Evolutionary conservation across 2,329 filamentous ascomycete species (phyloP), one percentile per base, ranked within the genome.

Genomic region (Talaromyces sp.): DNA sequence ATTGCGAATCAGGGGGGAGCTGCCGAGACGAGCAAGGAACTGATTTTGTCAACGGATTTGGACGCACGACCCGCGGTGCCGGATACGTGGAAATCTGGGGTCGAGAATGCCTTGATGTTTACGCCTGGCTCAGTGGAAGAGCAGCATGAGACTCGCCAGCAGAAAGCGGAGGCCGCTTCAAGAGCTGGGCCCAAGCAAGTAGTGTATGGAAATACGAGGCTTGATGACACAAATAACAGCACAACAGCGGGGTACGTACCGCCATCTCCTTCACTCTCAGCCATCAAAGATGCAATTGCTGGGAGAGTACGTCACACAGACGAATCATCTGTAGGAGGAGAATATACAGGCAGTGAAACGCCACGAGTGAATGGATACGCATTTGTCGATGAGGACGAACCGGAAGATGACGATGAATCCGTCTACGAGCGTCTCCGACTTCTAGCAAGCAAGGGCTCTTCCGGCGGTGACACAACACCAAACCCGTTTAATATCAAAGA

Each of bases 291-390:
- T 65, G 92, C 92, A 8, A 91, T 97, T 57, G 85, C 88, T 1
- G 90, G 91, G 9, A 84, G 80, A 7, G 84, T 87, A 4, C 82
- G 84, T 8, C 76, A 80, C 2, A 81, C 80, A 8, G 83, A 86
- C 22, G 54, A 40, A 35, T 56, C 54, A 17, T 84, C 84, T 11
- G 86, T 90, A 63, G 71, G 77, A 9, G 80, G 80, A 2, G 54
- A 56, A 56, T 83, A 78, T 60, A 79, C 79, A 1, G 88, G 87
- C 15, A 82, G 81, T 59, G 91, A 95, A 72, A 97, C 93, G 0
- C 94, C 93, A 0, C 83, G 90, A 2, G 89, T 97, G 0, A 96
- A 95, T 62, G 94, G 94, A 1, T 99, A 97, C 71, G 84, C 91
- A 0, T 97, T 96, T 73, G 92, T 99, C 36, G 91, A 96, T 64